phyloP scores from a whole-genome alignment of 768 basidiomycete species.

The Pleurotus pulmonarius region DNA sequence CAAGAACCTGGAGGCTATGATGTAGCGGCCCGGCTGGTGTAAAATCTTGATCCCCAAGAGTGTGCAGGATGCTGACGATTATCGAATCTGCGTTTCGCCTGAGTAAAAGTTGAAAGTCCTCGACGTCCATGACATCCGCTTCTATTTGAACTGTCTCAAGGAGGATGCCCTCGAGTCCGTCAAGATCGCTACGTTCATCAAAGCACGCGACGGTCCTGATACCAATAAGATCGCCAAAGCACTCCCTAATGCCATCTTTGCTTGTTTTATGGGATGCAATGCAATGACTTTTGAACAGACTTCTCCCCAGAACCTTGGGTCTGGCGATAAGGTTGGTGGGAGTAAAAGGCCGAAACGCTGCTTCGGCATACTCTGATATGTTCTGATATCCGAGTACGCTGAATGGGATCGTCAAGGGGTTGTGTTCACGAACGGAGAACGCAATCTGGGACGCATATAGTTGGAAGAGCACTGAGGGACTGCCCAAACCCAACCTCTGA shows the following conservation, averaged over 20 bases:
- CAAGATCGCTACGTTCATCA: conserved; percentile 22
- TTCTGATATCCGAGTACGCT: conserved; percentile 73
- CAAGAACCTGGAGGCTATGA: conserved; percentile 35
- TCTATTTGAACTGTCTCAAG: conserved; percentile 24
- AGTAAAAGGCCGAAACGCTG: conserved; percentile 63
- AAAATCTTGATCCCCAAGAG: conserved; percentile 67
- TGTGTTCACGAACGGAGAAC: conserved; percentile 51
- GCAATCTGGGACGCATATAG: conserved; percentile 78
- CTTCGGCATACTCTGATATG: conserved; percentile 61
- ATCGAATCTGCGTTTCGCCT: conserved; percentile 51
- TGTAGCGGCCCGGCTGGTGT: conserved; percentile 47
- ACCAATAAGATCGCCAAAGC: conserved; percentile 70
- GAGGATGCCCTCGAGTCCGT: conserved; percentile 32
- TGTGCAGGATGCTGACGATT: conserved; percentile 53
- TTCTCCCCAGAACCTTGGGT: conserved; percentile 33
- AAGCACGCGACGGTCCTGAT: conserved; percentile 50
- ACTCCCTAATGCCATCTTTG: conserved; percentile 51
- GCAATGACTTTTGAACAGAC: conserved; percentile 61
- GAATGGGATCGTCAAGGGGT: conserved; percentile 60
- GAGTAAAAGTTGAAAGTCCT: conserved; percentile 22
- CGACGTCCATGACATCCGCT: conserved; percentile 27
- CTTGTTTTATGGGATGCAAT: conserved; percentile 46
- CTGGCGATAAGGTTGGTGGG: conserved; percentile 55
- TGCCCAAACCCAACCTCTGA: conserved; percentile 58
- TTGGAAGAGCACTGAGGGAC: conserved; percentile 64